Evolutionary conservation across 257 asterid genomes (phyloP).

Genomic region (Nicotiana noctiflora): DNA sequence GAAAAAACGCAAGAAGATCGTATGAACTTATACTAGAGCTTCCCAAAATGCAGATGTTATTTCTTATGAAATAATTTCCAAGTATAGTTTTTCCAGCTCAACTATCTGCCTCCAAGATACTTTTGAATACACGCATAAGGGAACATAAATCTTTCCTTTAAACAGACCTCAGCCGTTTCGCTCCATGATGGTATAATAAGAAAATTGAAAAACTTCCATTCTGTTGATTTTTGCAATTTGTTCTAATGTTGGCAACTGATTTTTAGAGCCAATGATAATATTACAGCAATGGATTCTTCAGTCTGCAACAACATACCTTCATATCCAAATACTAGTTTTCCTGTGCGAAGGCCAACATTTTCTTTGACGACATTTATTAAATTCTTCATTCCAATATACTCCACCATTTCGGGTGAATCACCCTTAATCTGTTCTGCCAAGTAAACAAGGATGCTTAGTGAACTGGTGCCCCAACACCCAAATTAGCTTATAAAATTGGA

Average conservation of each 20-base stretch:
- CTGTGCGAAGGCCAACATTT: slow-evolving; percentile 64
- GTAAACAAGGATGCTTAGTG: slow-evolving; percentile 17
- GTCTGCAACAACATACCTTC: slow-evolving; percentile 43
- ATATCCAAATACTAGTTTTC: slow-evolving; percentile 76
- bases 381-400: slow-evolving; percentile 83
- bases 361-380: slow-evolving; percentile 64
- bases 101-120: not conserved
- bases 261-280: not conserved
- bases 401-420: slow-evolving; percentile 95
- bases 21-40: not conserved
- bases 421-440: slow-evolving; percentile 74
- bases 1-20: not conserved
- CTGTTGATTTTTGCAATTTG: not conserved
- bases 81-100: not conserved
- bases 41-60: not conserved
- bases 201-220: not conserved
- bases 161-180: not conserved
- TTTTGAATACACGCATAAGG: not conserved
- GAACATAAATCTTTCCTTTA: not conserved
- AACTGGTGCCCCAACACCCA: not conserved
- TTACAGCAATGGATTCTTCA: not conserved
- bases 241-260: not conserved
- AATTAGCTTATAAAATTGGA: not conserved
- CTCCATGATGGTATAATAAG: not conserved
- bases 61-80: not conserved